Evolutionary conservation across 495 filamentous ascomycete genomes (phyloP), one percentile per base, ranked within the genome.

Genomic region (Penicillium fimorum): DNA sequence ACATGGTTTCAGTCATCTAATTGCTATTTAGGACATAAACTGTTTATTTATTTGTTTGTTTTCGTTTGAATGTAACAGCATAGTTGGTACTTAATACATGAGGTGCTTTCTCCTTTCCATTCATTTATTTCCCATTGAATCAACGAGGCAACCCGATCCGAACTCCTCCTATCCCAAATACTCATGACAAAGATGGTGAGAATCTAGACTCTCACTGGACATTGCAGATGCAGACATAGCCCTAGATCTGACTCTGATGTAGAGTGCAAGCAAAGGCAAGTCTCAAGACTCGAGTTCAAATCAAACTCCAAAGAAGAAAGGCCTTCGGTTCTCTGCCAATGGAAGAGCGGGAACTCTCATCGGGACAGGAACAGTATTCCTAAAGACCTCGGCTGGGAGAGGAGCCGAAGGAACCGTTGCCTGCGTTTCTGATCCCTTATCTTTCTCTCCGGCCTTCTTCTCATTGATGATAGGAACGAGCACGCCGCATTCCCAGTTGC

Each of bases 401-500:
- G 55, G 4, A 33, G 29, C 10, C 1, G 50, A 35, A 11, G 37
- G 35, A 15, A 9, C 50, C 12, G 22, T 40, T 11, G 0, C 55
- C 37, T 12, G 25, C 27, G 5, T 9, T 17, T 24, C 22, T 9
- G 37, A 11, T 52, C 12, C n/a, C 49, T 25, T 35, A 53, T 5
- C 27, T 18, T 27, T 32, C 13, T 15, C 30, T 22, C 18, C 15
- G 8, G 35, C 50, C 20, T 17, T 24, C 24, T 37, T 55, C 22
- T 60, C 29, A 3, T 64, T 44, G n/a, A 61, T 65, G 7, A 75
- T 50, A 0, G 82, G 85, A 11, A 96, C 58, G 3, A 98, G 25
- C 0, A 98, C 91, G 4, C 94, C 94, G 60, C 91, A 97, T 70
- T 98, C 94, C 94, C 94, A 98, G 69, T 97, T 98, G 12, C 89